Conservation (phyloP, 768 basidiomycete species). For the Pisolithus albus region DNA sequence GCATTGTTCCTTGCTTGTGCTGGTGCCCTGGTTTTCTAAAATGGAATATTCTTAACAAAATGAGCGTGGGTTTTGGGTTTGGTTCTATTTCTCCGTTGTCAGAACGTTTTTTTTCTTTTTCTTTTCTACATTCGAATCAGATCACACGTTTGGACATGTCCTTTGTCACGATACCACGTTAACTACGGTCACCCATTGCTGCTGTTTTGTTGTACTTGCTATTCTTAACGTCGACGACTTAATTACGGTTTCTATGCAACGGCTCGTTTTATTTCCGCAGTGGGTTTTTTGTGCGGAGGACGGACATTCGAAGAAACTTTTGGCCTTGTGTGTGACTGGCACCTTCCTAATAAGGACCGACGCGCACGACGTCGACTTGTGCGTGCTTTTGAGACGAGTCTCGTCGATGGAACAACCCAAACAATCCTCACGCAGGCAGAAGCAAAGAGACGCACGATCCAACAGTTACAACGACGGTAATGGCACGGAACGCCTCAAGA, state of each 20-base stretch:
- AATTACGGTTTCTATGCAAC: background rate
- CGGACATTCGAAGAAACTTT: no score
- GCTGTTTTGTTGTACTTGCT: background rate
- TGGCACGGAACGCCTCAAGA: conserved; percentile 66
- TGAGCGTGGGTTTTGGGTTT: background rate
- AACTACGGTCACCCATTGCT: background rate
- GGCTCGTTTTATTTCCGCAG: background rate
- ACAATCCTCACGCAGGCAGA: no score
- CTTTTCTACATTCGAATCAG: background rate
- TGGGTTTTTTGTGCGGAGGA: no score
- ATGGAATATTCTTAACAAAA: background rate
- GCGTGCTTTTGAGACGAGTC: no score
- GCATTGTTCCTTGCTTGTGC: conserved; percentile 17
- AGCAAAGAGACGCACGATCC: no score
- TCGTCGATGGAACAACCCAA: no score
- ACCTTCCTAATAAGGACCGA: no score
- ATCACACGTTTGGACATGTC: background rate
- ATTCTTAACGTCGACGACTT: background rate
- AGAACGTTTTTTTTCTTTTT: background rate
- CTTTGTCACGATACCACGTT: background rate
- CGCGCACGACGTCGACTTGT: no score
- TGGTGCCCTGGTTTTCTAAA: conserved; percentile 17
- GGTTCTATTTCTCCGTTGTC: background rate
- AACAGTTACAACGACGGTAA: background rate
- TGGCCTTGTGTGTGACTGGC: no score